Evolutionary conservation across 352 stramenopile species (phyloP), one percentile per base, ranked within the genome.

Genomic region (Pythium brassicae): DNA sequence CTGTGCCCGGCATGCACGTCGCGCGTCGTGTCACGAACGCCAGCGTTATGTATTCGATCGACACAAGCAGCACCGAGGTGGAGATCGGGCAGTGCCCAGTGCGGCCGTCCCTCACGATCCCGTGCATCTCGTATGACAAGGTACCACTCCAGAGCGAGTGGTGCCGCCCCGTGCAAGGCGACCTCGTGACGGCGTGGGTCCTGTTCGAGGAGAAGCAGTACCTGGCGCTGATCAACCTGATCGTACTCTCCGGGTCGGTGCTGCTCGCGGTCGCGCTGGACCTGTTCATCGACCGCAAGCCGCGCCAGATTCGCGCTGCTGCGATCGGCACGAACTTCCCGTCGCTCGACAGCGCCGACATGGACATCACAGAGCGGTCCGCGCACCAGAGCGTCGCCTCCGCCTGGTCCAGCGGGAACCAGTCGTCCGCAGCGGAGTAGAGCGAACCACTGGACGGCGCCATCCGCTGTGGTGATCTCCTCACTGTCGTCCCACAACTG

Each of bases 231-330:
- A 45, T 64, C 22, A 69, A 59, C 27, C 52, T 72, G 9, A 60
- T 76, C 29, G 43, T 69, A n/a, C 37, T 76, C 32, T 62, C 64
- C 1, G 45, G 59, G 9, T 58, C 64, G 8, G 64, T 72, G 23
- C 50, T 76, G 12, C 26, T 73, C 7, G 57, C 55, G 10, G 58
- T 76, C 6, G 58, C 62, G 3, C 29, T 73, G 9, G 65, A 76
- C 45, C 50, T 76, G 0, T 72, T 73, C 45, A 61, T 59, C 3
- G 58, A 71, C 35, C 62, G 62, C 27, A 71, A 71, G 40, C 65
- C 48, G 2, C 55, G 68, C 0, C 35, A 55, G 3, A 61, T 71
- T 9, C 32, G 27, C 0, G 55, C 47, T 7, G 52, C 51, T 1
- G 64, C 54, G 1, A 43, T 63, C 32, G 59, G 53, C 20, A 22